phyloP scores from a whole-genome alignment of 164 flowering plant species.

The Chimonanthus salicifolius region DNA sequence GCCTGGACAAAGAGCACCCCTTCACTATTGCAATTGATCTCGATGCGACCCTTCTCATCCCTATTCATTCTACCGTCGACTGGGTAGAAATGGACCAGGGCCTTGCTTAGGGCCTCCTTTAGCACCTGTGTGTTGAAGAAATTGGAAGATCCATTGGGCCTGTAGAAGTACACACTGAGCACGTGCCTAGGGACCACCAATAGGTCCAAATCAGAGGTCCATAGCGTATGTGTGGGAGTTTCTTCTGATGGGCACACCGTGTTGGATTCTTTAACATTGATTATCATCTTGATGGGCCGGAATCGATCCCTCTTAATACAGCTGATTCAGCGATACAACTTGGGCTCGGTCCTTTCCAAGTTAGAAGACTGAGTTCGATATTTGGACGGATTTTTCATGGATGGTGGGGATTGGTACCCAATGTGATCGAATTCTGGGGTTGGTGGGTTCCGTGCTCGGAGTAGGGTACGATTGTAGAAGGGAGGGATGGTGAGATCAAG shows the following conservation, averaged over 20 bases:
- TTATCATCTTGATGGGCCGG: not conserved
- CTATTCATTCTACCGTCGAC: conserved; percentile 34
- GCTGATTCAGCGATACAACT: no score
- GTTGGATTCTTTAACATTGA: not conserved
- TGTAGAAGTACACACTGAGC: conserved; percentile 5
- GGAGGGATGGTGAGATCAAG: no score
- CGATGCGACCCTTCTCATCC: conserved; percentile 31
- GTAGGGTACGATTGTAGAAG: no score
- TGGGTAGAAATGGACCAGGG: conserved; percentile 39
- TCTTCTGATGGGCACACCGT: conserved; percentile 1
- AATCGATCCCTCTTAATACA: no score
- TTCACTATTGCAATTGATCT: conserved; percentile 34
- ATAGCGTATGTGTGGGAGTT: not conserved
- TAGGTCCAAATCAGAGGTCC: conserved; percentile 10
- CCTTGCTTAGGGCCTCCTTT: conserved; percentile 12
- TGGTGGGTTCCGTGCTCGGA: no score
- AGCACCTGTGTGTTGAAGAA: conserved; percentile 8
- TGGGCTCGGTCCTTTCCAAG: no score
- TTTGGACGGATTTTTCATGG: no score
- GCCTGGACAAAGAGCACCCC: conserved; percentile 40
- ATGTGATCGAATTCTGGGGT: no score
- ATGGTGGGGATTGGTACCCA: no score
- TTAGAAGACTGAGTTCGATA: no score
- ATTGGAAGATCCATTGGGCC: conserved; percentile 2
- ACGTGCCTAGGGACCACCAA: conserved; percentile 5